phyloP scores from a whole-genome alignment of 176 grass and related monocot species.

The Cocos nucifera region DNA sequence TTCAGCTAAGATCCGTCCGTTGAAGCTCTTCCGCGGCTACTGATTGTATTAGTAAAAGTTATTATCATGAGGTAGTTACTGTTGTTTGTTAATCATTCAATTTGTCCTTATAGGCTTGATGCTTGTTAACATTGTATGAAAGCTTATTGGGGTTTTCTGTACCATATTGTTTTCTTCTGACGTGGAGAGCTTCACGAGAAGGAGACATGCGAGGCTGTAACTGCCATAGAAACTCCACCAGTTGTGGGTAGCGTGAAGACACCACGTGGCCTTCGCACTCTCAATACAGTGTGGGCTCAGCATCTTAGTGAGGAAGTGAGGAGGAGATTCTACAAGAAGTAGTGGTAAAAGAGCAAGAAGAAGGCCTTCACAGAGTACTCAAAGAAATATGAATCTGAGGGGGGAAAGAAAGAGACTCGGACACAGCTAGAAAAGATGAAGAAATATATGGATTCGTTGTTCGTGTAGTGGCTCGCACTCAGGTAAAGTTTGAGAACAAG shows the following conservation, averaged over 20 bases:
- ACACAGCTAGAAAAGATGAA: constrained; percentile 88
- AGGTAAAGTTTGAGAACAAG: constrained; percentile 27
- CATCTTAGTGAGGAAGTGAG: constrained; percentile 88
- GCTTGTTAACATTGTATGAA: neutral
- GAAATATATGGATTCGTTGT: constrained; percentile 78
- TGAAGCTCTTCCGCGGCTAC: too few species aligned
- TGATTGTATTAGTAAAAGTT: too few species aligned
- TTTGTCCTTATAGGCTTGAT: too few species aligned
- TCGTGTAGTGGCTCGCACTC: constrained; percentile 72
- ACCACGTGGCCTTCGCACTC: constrained; percentile 62
- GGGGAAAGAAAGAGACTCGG: constrained; percentile 78
- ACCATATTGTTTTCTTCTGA: neutral
- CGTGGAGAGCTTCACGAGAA: constrained; percentile 84
- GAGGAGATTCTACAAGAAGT: constrained; percentile 92
- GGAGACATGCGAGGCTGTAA: constrained; percentile 92
- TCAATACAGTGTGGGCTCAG: constrained; percentile 89
- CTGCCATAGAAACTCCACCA: constrained; percentile 68
- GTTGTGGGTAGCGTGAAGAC: constrained; percentile 84
- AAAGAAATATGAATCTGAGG: constrained; percentile 65
- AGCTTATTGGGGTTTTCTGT: neutral
- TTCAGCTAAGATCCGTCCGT: too few species aligned
- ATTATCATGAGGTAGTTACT: too few species aligned
- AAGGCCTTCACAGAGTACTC: constrained; percentile 82
- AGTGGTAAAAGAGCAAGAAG: constrained; percentile 98
- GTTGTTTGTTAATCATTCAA: too few species aligned